These are phyloP conservation scores for Linnemannia zychae DNA, from an alignment of 192 early-diverging fungal genomes.

Conservation along the genomic window DNA sequence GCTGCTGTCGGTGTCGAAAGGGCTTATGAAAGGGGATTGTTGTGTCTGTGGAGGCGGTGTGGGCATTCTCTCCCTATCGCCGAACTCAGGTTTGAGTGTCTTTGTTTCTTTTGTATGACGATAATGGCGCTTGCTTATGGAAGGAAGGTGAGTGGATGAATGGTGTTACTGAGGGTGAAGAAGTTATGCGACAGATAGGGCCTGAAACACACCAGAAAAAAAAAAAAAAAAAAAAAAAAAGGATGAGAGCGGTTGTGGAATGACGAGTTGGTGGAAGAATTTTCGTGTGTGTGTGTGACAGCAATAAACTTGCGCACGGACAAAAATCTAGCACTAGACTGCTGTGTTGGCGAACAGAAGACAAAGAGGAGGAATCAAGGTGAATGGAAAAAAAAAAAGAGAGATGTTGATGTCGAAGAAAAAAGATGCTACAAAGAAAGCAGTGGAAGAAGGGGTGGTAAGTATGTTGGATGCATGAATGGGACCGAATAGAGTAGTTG, in stretches of 20 bases:
- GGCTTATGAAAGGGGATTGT: neutral
- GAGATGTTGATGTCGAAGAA: neutral
- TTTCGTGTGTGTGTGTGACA: neutral
- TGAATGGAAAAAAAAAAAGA: neutral
- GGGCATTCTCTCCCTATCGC: constrained; percentile 2
- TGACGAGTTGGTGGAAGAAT: neutral
- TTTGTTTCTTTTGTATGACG: too few relatives aligned
- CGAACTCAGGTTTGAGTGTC: too few relatives aligned
- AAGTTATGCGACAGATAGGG: neutral
- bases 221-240: neutral
- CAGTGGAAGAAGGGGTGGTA: neutral
- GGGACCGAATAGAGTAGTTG: neutral
- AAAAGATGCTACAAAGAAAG: neutral
- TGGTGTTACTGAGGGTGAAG: neutral
- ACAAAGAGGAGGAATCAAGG: neutral
- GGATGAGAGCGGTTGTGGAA: neutral
- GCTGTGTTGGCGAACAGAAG: neutral
- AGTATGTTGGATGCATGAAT: neutral
- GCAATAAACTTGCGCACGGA: neutral
- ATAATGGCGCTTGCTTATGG: too few relatives aligned
- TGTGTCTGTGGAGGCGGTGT: neutral
- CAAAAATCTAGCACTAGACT: neutral
- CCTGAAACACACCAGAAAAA: neutral
- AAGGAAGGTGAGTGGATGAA: neutral
- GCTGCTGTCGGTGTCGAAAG: too few relatives aligned